Evolutionary conservation across 1,139 yeast genomes (phyloP).

Genomic region (Spencermartinsiella ligniputridi): DNA sequence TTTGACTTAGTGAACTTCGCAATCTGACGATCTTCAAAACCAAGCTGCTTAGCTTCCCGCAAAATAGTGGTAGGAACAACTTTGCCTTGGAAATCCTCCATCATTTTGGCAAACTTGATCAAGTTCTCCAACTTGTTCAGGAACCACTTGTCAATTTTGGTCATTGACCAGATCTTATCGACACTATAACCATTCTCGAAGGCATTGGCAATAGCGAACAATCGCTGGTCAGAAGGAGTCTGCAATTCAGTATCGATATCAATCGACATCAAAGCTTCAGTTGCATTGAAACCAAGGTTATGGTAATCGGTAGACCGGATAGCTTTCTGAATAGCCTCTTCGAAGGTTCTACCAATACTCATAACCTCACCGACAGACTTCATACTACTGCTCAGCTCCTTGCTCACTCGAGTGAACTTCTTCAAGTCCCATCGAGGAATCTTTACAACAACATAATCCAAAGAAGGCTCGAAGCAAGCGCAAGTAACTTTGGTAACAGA

Average conservation of each 20-base stretch:
- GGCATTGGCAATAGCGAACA: constrained; percentile 96
- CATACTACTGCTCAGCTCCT: constrained; percentile 88
- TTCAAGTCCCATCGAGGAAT: constrained; percentile 99
- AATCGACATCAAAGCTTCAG: constrained; percentile 81
- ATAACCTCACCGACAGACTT: constrained; percentile 99
- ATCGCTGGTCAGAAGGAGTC: constrained; percentile 94
- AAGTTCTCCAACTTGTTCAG: constrained; percentile 76
- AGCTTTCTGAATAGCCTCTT: constrained; percentile 97
- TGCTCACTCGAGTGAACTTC: constrained; percentile 90
- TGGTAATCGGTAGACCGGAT: constrained; percentile 94
- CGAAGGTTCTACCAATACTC: constrained; percentile 97
- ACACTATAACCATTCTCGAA: constrained; percentile 80
- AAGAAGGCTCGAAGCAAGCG: constrained; percentile 96
- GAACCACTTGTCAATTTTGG: constrained; percentile 97
- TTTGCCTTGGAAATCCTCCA: constrained; percentile 55
- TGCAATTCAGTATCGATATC: constrained; percentile 88
- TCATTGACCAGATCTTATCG: constrained; percentile 85
- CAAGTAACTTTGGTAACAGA: constrained; percentile 93
- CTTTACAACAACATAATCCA: constrained; percentile 95
- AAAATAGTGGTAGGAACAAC: constrained; percentile 55
- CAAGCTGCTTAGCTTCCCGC: constrained; percentile 91
- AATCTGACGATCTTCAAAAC: constrained; percentile 95
- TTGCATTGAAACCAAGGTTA: constrained; percentile 87
- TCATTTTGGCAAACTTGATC: constrained; percentile 61
- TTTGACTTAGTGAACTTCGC: constrained; percentile 87